Conservation (phyloP, 2,329 filamentous ascomycete genomes). For the Fonsecaea monophora region DNA sequence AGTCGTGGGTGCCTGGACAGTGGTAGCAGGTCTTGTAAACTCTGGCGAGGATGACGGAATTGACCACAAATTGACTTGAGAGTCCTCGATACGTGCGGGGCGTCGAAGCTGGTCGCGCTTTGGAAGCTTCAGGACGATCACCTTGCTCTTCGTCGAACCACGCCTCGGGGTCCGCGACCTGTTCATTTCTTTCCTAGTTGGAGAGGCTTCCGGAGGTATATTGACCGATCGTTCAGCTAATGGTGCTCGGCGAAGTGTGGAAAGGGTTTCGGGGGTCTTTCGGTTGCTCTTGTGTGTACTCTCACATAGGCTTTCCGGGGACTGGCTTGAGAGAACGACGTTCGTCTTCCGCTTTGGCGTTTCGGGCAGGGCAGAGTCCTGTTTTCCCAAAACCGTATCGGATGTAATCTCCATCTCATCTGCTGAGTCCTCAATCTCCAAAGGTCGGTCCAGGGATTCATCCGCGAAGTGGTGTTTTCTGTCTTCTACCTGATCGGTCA, state of each 20-base stretch:
- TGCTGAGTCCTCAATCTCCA: slow-evolving; percentile 36
- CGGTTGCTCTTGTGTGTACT: slow-evolving; percentile 24
- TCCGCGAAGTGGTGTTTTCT: not conserved
- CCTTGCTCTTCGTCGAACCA: slow-evolving; percentile 23
- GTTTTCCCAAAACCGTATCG: not conserved
- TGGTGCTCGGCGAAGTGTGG: slow-evolving; percentile 23
- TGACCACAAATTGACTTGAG: slow-evolving; percentile 36
- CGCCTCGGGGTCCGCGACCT: slow-evolving; percentile 10
- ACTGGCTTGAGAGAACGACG: slow-evolving; percentile 37
- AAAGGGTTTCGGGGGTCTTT: slow-evolving; percentile 26
- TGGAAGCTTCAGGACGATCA: slow-evolving; percentile 34
- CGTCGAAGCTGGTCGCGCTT: slow-evolving; percentile 19
- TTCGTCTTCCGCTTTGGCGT: slow-evolving; percentile 26
- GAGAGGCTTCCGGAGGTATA: slow-evolving; percentile 4
- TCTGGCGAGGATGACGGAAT: slow-evolving; percentile 36
- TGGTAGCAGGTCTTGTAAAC: not conserved
- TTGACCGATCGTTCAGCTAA: slow-evolving; percentile 34
- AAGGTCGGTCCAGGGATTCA: not conserved
- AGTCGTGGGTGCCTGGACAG: not conserved
- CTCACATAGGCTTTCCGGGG: slow-evolving; percentile 35
- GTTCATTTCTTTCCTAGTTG: slow-evolving; percentile 20
- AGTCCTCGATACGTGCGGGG: slow-evolving; percentile 28
- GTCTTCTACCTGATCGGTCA: not conserved
- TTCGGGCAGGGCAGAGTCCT: slow-evolving; percentile 6
- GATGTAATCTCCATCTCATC: slow-evolving; percentile 17